A percentile compares a stretch with the other conserved stretches of the same genome.
Evolutionary conservation across 2,329 filamentous ascomycete species (phyloP).

Genomic region (Trichophyton schoenleinii): DNA sequence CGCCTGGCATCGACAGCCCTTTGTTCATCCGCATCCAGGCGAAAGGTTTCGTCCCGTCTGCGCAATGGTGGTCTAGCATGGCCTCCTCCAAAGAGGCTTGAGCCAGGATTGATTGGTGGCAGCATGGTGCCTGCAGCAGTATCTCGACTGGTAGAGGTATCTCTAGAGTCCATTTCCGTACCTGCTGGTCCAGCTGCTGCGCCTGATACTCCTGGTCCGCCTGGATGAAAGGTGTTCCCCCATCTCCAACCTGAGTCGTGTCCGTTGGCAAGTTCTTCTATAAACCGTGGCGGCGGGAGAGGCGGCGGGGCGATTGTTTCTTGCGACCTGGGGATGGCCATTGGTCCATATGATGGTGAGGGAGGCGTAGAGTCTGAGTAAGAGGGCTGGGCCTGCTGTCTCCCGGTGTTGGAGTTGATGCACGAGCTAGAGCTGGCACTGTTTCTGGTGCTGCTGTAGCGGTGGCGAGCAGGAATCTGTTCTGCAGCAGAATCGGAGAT

Average conservation of each 20-base stretch:
- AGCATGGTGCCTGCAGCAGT: constrained; percentile 18
- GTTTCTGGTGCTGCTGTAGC: neutral
- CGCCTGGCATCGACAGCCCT: neutral
- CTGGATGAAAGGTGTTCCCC: constrained; percentile 40
- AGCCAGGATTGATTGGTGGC: constrained; percentile 37
- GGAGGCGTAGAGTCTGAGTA: constrained; percentile 20
- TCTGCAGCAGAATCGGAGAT: constrained; percentile 27
- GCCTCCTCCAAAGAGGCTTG: constrained; percentile 38
- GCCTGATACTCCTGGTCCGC: neutral
- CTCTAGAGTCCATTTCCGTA: constrained; percentile 12
- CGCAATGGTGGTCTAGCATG: constrained; percentile 26
- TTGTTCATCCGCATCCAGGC: constrained; percentile 5
- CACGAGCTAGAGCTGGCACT: neutral
- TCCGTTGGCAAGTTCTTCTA: constrained; percentile 44
- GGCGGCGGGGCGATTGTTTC: constrained; percentile 44
- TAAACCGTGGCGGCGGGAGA: constrained; percentile 49
- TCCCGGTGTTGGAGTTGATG: neutral
- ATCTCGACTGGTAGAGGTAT: neutral
- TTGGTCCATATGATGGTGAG: constrained; percentile 31
- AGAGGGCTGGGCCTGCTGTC: neutral
- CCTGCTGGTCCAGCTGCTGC: neutral
- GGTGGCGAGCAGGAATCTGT: neutral
- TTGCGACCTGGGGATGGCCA: constrained; percentile 51
- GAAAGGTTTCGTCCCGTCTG: constrained; percentile 18
- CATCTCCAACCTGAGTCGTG: constrained; percentile 52